Evolutionary conservation across 108 stramenopile species (phyloP), one percentile per base, ranked within the genome.

Genomic region (Stephanodiscus minutulus): DNA sequence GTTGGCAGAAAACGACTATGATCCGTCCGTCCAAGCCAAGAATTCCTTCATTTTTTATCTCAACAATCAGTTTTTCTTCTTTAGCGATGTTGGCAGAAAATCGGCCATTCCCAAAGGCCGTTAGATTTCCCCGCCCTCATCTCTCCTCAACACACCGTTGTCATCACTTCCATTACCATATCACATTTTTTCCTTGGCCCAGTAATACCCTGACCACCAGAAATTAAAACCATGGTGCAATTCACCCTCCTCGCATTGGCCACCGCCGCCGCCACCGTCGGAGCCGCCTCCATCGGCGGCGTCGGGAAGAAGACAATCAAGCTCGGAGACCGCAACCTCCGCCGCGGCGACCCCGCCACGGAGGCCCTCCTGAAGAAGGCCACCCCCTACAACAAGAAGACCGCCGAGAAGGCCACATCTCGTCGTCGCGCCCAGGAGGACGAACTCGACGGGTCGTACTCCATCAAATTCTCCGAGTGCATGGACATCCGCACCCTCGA

Each of bases 281-380:
- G 10, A 31, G 61, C 71, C 71, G 55, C 44, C 8, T 31, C 64
- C 64, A 1, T 3, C 21, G 68, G 46, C 21, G 20, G 13, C 47
- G 29, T 35, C 36, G 52, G 31, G 37, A 49, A 52, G 29, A 72
- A 62, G 36, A 72, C 28, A 36, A 53, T 66, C 44, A 66, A 66
- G 55, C 56, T 66, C 7, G 39, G 73, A 29, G 56, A 66, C 47
- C 73, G 65, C 56, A 66, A 67, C 28, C 65, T 74, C 35, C 73
- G 65, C 31, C 64, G 50, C 27, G 65, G 65, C 1, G 58, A 66
- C 46, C 73, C 65, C 3, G 56, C 58, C 46, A 74, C 64, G 5
- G 58, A 74, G 25, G 56, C 57, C 29, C 73, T 74, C 13, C 37
- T 74, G 57, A 74, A 74, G 58, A 74, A 61, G 44, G 64, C 73